Base-by-base conservation (phyloP, 139 green algal genomes). In the Coelastrella sp. region DNA sequence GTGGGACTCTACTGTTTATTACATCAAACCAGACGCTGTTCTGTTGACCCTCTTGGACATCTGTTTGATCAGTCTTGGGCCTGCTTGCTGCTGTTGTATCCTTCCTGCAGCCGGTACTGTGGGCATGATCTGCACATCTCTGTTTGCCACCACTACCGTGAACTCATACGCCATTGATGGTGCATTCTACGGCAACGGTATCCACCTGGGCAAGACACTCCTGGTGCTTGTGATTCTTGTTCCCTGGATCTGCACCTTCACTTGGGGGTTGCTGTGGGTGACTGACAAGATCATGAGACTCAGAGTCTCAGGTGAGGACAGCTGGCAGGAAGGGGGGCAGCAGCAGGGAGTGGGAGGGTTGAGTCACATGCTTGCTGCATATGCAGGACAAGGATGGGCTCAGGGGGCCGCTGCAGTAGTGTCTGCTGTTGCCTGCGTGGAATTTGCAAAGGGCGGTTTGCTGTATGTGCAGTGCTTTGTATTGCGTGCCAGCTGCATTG, bases 251-350 rank as follows among this genome's bases (percentile, higher is more conserved):
- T 45, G 38, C 5, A 38, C 41, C 35, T 34, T 40, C 8, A 84
- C 77, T 5, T 74, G 59, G 77, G 59, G 37, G 25, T 75, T 35
- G 59, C 40, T 87, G 17, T 81, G 48, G 68, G n/a, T 87, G 15
- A 81, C 81, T n/a, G 68, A 87, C 69, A 75, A 81, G 27, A 64
- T 87, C 48, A 30, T 87, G 34, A 34, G 17, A 23, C 38, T 80
- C 6, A 74, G 81, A 19, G 68, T 81, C 5, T 63, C 25, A 41
- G 76, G 76, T 84, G 37, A 30, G 76, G 0, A 13, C 6, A 30
- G 6, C 30, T 15, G 62, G 0, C 19, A 19, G 40, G 62, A 40
- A 27, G 5, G 1, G 11, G n/a, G 40, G 62, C 59, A 57, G 48
- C 48, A 15, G 48, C 17, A 11, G 17, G 17, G 17, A 2, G 13